Evolutionary conservation across 768 basidiomycete genomes (phyloP), one percentile per base, ranked within the genome.

Genomic region (Xerocomellus chrysenteron): DNA sequence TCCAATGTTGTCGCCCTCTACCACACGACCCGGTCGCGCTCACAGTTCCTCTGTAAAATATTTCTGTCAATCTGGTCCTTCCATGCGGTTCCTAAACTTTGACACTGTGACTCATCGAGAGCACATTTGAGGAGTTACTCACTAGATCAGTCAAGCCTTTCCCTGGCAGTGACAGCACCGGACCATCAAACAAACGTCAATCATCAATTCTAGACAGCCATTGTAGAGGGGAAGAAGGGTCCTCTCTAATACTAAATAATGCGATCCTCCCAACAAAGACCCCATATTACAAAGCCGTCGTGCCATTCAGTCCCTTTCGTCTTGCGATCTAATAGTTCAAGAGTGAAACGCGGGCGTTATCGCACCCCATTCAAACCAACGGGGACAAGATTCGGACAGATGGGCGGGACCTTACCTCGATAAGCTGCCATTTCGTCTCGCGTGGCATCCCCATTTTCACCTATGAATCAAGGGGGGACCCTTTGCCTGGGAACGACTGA

Each of bases 401-500:
- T 32, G 54, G 42, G 39, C 24, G 37, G 40, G 14, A 36, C 14
- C 33, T 46, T 47, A 17, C 40, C 42, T 59, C 41, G 36, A 43
- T 47, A 43, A 42, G 26, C 41, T 33, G 48, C 39, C 56, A 19
- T 48, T 37, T 35, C 5, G 45, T 54, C 55, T 46, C 40, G 47
- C 51, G 42, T 54, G 56, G 46, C 42, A 43, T 24, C 28, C 30
- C 47, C 40, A 30, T 33, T 21, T 45, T 44, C 8, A 10, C 19
- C 63, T 10, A 30, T 37, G 43, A 24, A 54, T 52, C 39, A 60
- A 46, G 44, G 54, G 39, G 58, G 45, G 33, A 48, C 41, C 52
- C 39, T 59, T 46, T 19, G 46, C 59, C 57, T 62, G 65, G 54
- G 65, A 59, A 63, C 21, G 43, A 32, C 13, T 16, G 44, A 46